Conservation (phyloP, 352 stramenopile species). For the Blastocystis sp. region DNA sequence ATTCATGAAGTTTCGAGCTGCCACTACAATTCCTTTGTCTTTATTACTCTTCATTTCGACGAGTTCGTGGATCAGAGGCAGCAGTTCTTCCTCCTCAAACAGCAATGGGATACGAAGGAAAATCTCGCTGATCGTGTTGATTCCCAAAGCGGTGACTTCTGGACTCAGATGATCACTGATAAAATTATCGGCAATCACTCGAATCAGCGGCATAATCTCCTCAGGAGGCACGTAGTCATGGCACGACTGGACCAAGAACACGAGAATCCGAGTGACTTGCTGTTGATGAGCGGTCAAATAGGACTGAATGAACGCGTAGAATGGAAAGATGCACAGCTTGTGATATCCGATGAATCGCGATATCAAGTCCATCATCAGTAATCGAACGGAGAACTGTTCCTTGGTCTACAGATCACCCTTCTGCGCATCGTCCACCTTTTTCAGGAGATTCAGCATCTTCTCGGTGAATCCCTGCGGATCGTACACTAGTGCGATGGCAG, state of each 20-base stretch:
- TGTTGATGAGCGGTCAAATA: constrained; percentile 75
- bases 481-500: constrained; percentile 91
- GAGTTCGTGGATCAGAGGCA: constrained; percentile 75
- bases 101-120: constrained; percentile 84
- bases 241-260: constrained; percentile 91
- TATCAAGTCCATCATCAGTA: constrained; percentile 98
- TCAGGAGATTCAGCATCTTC: constrained; percentile 27
- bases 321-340: constrained; percentile 86
- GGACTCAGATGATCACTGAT: constrained; percentile 77
- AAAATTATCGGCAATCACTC: constrained; percentile 95
- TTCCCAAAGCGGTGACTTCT: constrained; percentile 85
- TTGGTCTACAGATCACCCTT: constrained; percentile 63
- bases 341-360: constrained; percentile 90
- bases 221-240: constrained; percentile 92
- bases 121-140: constrained; percentile 90
- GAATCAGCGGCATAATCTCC: constrained; percentile 87
- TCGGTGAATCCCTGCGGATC: constrained; percentile 81
- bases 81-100: constrained; percentile 81
- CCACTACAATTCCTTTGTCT: constrained; percentile 92
- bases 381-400: constrained; percentile 82
- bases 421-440: neutral
- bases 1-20: constrained; percentile 87
- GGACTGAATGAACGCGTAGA: constrained; percentile 90
- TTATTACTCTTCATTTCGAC: constrained; percentile 85
- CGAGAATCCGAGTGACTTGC: constrained; percentile 85